Percentiles rank a stretch among this genome's conserved stretches.
These are phyloP conservation scores for Exophiala viscosa DNA, from an alignment of 2,329 filamentous ascomycete genomes.

Conservation along the genomic window DNA sequence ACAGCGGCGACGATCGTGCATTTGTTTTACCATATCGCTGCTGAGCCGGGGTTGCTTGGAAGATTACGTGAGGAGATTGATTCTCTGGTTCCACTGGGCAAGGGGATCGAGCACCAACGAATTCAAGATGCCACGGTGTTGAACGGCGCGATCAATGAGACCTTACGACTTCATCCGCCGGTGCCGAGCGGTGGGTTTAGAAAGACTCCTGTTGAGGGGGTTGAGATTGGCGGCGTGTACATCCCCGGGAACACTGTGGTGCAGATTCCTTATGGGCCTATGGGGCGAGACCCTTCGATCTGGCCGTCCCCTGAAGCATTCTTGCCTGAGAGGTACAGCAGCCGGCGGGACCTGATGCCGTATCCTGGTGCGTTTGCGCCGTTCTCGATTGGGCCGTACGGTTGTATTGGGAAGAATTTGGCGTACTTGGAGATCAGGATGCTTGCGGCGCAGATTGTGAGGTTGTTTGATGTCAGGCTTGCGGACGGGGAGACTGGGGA, in stretches of 20 bases:
- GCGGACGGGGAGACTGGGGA: conserved; percentile 28
- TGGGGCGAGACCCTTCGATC: conserved; percentile 18
- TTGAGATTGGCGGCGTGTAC: conserved; percentile 34
- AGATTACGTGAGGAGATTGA: conserved; percentile 36
- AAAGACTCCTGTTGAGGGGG: conserved; percentile 38
- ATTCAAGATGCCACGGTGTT: conserved; percentile 17
- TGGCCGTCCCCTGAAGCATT: conserved; percentile 28
- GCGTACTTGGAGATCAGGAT: conserved; percentile 31
- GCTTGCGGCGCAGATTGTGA: conserved; percentile 24
- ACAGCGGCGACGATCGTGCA: conserved; percentile 39
- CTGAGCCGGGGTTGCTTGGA: conserved; percentile 22
- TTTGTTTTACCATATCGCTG: conserved; percentile 40
- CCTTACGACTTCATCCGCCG: conserved; percentile 42
- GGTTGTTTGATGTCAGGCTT: conserved; percentile 29
- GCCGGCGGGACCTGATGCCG: conserved; percentile 33
- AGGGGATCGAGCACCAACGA: conserved; percentile 7
- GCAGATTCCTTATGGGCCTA: conserved; percentile 19
- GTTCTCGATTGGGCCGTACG: conserved; percentile 32
- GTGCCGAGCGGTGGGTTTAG: conserved; percentile 37
- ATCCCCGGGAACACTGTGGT: conserved; percentile 34
- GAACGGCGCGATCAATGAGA: conserved; percentile 41
- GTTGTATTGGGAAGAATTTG: conserved; percentile 33
- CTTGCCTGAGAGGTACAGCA: conserved; percentile 40
- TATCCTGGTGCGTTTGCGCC: conserved; percentile 34
- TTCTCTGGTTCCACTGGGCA: conserved; percentile 5